Evolutionary conservation across 139 green algal genomes (phyloP), one percentile per base, ranked within the genome.

Genomic region (Pseudopediastrum boryanum): DNA sequence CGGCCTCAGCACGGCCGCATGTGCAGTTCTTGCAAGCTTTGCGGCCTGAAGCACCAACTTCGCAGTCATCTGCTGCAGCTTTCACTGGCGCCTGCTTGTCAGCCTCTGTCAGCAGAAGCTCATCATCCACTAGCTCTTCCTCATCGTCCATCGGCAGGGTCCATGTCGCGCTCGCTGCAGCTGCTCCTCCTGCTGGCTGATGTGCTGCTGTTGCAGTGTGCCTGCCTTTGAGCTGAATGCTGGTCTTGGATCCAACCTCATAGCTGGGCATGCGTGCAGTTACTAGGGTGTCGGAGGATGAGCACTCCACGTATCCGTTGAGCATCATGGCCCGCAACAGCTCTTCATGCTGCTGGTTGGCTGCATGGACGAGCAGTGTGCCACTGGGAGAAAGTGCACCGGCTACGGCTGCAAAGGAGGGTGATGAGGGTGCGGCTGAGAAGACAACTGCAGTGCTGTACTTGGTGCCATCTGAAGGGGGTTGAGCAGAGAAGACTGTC

Each of bases 21-120:
- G 85, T 95, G 91, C 96, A 99, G 83, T 99, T 97, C 61, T 94
- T 93, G 89, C 96, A 99, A 3, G 96, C 96, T 86, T 99, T 99
- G 50, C 85, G 82, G 8, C 75, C 74, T 2, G 72, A 79, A 21
- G 83, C 51, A 1, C 84, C 86, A 27, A 92, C 62, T 63, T 91
- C 85, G 63, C 87, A 96, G 71, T 92, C 88, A 63, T 91, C 62
- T 67, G 25, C 69, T 48, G 8, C 38, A 7, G 2, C 39, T 69
- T 27, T 42, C 21, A 61, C 84, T 19, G 89, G 88, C 33, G 71
- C 83, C 68, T 85, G 51, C 65, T 88, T 83, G 68, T 99, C 96
- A 63, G 96, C 94, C 64, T 95, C 92, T 36, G 91, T 96, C 9
- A 99, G 89, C 73, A 99, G 88, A 64, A 91, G 85, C 8, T 97